A percentile compares a stretch with the other conserved stretches of the same genome.
Evolutionary conservation across 176 grass and related monocot genomes (phyloP).

Genomic region (Bothriochloa decipiens): DNA sequence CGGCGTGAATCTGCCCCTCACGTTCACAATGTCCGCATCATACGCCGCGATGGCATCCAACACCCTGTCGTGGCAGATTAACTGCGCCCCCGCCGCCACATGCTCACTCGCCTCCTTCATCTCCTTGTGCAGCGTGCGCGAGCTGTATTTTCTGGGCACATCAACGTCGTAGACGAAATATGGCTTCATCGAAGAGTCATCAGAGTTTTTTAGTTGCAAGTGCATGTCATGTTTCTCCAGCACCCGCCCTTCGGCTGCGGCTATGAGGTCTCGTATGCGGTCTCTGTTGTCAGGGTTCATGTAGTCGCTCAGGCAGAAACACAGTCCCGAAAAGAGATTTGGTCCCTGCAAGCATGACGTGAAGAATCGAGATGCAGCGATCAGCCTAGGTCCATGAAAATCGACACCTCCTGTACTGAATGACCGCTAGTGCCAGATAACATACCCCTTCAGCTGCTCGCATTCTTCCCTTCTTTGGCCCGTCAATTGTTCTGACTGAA

Average conservation of each 20-base stretch:
- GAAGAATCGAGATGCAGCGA: background rate
- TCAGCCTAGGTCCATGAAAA: background rate
- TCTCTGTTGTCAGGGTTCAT: conserved; percentile 6
- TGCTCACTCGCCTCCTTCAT: background rate
- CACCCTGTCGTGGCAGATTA: conserved; percentile 33
- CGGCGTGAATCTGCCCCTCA: background rate
- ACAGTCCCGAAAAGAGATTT: conserved; percentile 40
- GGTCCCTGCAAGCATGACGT: background rate
- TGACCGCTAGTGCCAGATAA: background rate
- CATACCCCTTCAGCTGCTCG: conserved; percentile 47
- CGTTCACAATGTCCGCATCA: conserved; percentile 1
- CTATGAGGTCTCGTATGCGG: conserved; percentile 9
- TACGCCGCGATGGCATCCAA: conserved; percentile 33
- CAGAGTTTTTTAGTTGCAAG: background rate
- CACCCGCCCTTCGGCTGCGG: conserved; percentile 12
- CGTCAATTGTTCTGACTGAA: background rate
- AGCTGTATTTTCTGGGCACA: background rate
- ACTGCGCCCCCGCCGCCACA: background rate
- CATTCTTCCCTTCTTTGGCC: conserved; percentile 40
- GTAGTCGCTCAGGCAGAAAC: conserved; percentile 48
- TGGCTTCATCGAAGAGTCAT: background rate
- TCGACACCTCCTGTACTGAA: background rate
- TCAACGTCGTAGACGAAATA: conserved; percentile 35
- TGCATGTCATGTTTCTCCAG: background rate
- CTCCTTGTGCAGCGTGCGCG: background rate